These are phyloP conservation scores for Botrytis galanthina DNA, from an alignment of 2,329 filamentous ascomycete species.

Conservation along the genomic window DNA sequence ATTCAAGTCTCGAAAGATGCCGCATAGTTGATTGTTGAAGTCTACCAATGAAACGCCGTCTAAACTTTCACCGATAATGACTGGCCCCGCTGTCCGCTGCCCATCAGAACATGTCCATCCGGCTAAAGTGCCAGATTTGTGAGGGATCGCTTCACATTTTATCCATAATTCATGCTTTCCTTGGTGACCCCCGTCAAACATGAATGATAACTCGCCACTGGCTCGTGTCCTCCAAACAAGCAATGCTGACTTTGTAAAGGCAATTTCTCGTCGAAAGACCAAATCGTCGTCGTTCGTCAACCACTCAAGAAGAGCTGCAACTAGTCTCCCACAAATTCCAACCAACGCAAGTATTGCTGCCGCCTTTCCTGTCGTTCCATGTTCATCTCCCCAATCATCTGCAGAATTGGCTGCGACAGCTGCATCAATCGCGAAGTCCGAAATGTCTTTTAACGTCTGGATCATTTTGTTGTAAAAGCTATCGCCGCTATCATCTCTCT, in stretches of 20 bases:
- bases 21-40: too few species aligned
- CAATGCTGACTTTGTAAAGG: background rate
- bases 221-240: background rate
- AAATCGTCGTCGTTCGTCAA: background rate
- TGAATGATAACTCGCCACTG: background rate
- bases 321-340: background rate
- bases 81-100: too few species aligned
- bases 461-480: background rate
- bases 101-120: too few species aligned
- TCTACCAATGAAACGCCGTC: too few species aligned
- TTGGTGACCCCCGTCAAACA: background rate
- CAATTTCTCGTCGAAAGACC: background rate
- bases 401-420: background rate
- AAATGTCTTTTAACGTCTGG: background rate
- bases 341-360: background rate
- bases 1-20: too few species aligned
- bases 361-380: background rate
- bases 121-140: too few species aligned
- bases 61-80: too few species aligned
- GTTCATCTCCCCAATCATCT: background rate
- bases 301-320: background rate
- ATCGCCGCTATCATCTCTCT: background rate
- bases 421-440: background rate
- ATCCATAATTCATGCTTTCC: background rate
- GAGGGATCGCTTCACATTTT: background rate